These are phyloP conservation scores for Cyberlindnera amylophila DNA, from an alignment of 805 yeast species.

Conservation along the genomic window DNA sequence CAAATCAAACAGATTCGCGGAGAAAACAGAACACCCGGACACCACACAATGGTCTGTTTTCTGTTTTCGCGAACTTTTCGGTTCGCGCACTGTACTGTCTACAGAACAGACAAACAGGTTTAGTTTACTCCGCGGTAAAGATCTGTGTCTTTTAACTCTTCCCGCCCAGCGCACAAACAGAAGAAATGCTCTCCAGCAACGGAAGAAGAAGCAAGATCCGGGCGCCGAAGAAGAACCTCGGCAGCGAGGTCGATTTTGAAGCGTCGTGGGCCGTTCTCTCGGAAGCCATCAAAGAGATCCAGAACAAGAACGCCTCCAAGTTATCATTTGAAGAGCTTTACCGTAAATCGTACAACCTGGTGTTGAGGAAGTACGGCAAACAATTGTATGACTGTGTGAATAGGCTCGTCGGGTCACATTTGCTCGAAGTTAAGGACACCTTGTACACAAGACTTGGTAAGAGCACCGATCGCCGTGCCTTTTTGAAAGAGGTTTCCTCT, in stretches of 20 bases:
- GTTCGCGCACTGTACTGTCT: no score
- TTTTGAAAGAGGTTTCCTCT: slow-evolving; percentile 34
- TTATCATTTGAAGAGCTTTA: slow-evolving; percentile 82
- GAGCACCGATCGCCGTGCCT: slow-evolving; percentile 23
- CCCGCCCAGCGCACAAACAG: no score
- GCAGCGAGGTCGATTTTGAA: slow-evolving; percentile 50
- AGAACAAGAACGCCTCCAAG: slow-evolving; percentile 63
- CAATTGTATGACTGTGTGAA: slow-evolving; percentile 60
- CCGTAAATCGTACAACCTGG: slow-evolving; percentile 72
- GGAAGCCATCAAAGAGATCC: slow-evolving; percentile 69
- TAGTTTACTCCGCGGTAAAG: no score
- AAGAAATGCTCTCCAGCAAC: slow-evolving; percentile 29
- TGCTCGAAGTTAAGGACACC: slow-evolving; percentile 30
- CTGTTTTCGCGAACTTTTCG: no score
- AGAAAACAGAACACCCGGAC: no score
- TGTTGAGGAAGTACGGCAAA: slow-evolving; percentile 64
- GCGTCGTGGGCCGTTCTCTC: slow-evolving; percentile 63
- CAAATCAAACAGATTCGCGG: no score
- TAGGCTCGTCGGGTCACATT: slow-evolving; percentile 42
- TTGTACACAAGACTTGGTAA: slow-evolving; percentile 17
- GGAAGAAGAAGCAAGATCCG: slow-evolving; percentile 55
- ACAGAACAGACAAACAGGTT: no score
- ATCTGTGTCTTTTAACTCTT: no score
- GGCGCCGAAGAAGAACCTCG: slow-evolving; percentile 45
- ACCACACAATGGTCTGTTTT: no score